Evolutionary conservation across 805 yeast species (phyloP), one percentile per base, ranked within the genome.

Genomic region (Tetrapisispora pingtungensis): DNA sequence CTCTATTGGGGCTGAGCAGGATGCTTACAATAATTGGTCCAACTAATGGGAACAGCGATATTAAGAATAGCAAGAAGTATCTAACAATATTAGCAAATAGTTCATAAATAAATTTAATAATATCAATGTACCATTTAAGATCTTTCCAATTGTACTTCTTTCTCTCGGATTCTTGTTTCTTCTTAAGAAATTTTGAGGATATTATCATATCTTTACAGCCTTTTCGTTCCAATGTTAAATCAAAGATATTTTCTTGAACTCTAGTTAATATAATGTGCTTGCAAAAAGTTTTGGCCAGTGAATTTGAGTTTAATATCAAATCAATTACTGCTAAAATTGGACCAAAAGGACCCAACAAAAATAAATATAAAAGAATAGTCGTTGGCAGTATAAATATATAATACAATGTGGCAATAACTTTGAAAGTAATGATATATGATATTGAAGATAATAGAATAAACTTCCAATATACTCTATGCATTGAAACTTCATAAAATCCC

Each of bases 271-370:
- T 38, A 19, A 62, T 41, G 14, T 51, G 49, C 37, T 56, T 54
- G 15, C 56, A 52, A 27, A 60, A 45, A 8, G 53, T 33, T 15
- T 53, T 44, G 1, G 66, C 52, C 7, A 61, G 33, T 4, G 59
- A 50, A 46, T 56, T 59, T 1, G 62, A 52, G 33, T 58, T 57
- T 15, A 62, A 24, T 4, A 62, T 10, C 58, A 64, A 59, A 41
- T 64, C 65, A 6, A 60, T 42, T 32, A 58, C 58, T 13, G 56
- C 62, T 22, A 61, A 42, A 2, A 57, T 33, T 13, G 58, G 38
- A 8, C 68, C 67, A 36, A 62, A 33, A 7, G 67, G 65, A 1
- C 68, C 68, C 31, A 62, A 42, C 6, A 59, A 35, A 10, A 61
- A 17, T 7, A 56, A 36, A 2, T 57, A 50, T 55, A 56, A 56